A percentile compares a stretch with the other conserved stretches of the same genome.
Conservation (phyloP, 257 asterid species). For the Solanum pimpinellifolium region DNA sequence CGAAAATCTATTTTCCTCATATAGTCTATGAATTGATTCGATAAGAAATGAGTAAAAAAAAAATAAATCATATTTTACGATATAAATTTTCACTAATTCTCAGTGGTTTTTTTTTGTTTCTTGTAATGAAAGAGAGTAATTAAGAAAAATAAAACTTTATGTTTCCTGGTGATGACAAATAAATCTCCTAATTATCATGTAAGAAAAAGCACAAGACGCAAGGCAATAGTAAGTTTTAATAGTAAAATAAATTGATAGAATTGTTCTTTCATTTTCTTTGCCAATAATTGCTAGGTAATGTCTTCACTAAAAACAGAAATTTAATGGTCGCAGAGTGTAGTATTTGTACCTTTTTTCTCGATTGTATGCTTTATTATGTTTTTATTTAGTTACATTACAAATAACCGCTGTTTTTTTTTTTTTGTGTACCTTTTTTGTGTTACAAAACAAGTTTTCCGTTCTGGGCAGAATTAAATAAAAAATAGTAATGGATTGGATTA, state of each 20-base stretch:
- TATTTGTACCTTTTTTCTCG: neutral
- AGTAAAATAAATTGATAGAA: neutral
- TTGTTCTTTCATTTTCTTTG: neutral
- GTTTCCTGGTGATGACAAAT: neutral
- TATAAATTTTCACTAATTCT: no score
- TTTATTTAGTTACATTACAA: neutral
- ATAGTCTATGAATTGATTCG: fast-evolving
- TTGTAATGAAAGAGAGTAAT: neutral
- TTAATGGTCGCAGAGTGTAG: neutral
- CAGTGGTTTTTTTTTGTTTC: no score
- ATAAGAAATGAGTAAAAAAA: neutral
- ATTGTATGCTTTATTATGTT: neutral
- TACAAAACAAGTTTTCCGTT: neutral
- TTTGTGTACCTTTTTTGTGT: neutral
- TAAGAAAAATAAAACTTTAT: neutral
- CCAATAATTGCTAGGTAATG: neutral
- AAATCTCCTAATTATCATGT: neutral
- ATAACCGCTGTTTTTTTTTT: neutral
- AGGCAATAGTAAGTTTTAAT: neutral
- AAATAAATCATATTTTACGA: no score
- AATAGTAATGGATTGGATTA: neutral
- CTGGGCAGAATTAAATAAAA: neutral
- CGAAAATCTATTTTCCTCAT: neutral
- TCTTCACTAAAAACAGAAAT: neutral
- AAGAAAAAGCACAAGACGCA: neutral